phyloP scores from a whole-genome alignment of 2,329 filamentous ascomycete genomes.

The Colletotrichum melonis region DNA sequence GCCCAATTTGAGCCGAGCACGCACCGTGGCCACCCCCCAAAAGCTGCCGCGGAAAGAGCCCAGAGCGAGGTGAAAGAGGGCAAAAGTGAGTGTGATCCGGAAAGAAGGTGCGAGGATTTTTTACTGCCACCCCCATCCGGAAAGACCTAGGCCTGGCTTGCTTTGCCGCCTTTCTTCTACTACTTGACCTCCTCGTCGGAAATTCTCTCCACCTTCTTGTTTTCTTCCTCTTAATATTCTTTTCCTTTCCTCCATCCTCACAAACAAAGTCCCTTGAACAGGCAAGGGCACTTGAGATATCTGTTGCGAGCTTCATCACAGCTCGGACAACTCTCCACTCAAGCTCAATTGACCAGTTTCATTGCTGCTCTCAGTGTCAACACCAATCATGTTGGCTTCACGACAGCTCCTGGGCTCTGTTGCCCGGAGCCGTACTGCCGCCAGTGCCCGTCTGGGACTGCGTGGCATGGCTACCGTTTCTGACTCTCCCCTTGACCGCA shows the following conservation, averaged over 20 bases:
- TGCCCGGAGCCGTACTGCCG: constrained; percentile 69
- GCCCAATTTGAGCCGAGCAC: constrained; percentile 27
- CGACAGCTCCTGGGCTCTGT: constrained; percentile 75
- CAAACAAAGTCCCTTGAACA: constrained; percentile 13
- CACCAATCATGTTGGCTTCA: constrained; percentile 74
- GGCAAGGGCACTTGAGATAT: constrained; percentile 32
- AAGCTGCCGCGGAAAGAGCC: background rate
- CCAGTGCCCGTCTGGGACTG: constrained; percentile 68
- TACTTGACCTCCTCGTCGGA: constrained; percentile 37
- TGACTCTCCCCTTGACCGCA: constrained; percentile 88
- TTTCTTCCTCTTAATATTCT: constrained; percentile 37
- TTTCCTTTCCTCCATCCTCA: constrained; percentile 39
- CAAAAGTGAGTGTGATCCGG: constrained; percentile 1
- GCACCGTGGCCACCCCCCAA: constrained; percentile 1
- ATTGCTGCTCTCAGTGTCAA: constrained; percentile 42
- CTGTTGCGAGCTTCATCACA: constrained; percentile 22
- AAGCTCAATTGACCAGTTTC: constrained; percentile 45
- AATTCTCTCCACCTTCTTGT: constrained; percentile 42
- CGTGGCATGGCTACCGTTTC: constrained; percentile 86
- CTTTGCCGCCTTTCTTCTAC: constrained; percentile 27
- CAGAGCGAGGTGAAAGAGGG: constrained; percentile 6
- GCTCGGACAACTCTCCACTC: constrained; percentile 33
- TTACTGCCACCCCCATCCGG: constrained; percentile 31
- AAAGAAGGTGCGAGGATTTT: constrained; percentile 10
- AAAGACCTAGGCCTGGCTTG: background rate